phyloP scores from a whole-genome alignment of 2,329 filamentous ascomycete species.

The Colletotrichum tofieldiae region DNA sequence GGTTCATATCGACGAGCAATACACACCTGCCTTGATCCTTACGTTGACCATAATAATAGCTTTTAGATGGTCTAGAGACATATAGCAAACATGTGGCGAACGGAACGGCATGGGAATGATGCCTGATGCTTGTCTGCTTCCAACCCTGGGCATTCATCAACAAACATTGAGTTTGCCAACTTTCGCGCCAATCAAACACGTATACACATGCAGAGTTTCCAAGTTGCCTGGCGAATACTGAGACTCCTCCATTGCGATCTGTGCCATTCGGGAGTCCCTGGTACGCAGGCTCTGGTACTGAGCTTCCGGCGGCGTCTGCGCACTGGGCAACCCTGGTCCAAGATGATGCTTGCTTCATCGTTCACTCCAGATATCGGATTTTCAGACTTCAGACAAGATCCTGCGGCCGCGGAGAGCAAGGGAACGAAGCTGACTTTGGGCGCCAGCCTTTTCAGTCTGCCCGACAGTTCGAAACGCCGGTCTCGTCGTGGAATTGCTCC shows the following conservation, averaged over 20 bases:
- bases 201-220: not conserved
- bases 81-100: not conserved
- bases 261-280: not conserved
- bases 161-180: conserved; percentile 3
- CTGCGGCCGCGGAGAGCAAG: not conserved
- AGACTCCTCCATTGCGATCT: not conserved
- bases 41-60: not conserved
- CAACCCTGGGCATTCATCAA: not conserved
- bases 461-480: conserved; percentile 27
- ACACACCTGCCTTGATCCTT: too few relatives aligned
- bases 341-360: not conserved
- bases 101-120: not conserved
- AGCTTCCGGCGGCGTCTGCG: not conserved
- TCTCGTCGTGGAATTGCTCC: conserved; percentile 12
- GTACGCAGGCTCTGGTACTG: not conserved
- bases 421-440: not conserved
- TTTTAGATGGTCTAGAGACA: not conserved
- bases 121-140: conserved; percentile 5
- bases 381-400: not conserved
- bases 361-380: not conserved
- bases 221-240: not conserved
- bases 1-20: not conserved
- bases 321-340: not conserved
- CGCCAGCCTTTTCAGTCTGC: not conserved
- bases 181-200: not conserved